Evolutionary conservation across 2,329 filamentous ascomycete species (phyloP).

Genomic region (Botrytis elliptica): DNA sequence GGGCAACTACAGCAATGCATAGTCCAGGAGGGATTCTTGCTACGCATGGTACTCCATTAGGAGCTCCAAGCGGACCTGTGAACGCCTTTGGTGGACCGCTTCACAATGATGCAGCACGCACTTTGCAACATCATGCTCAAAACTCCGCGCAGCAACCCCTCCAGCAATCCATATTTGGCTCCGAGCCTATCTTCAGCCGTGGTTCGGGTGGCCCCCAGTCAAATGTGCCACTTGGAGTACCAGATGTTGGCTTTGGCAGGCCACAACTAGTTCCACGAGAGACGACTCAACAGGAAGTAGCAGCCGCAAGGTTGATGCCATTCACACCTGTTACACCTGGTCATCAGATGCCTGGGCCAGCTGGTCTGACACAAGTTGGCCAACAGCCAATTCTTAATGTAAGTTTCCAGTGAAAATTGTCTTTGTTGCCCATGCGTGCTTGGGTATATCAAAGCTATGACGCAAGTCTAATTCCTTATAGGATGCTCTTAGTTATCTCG

Average conservation of each 20-base stretch:
- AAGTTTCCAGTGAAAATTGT: constrained; percentile 39
- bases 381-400: constrained; percentile 82
- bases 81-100: constrained; percentile 55
- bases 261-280: constrained; percentile 34
- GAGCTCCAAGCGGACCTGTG: constrained; percentile 39
- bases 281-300: constrained; percentile 45
- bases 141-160: constrained; percentile 45
- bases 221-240: constrained; percentile 54
- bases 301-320: constrained; percentile 62
- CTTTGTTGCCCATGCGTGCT: constrained; percentile 24
- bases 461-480: constrained; percentile 37
- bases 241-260: constrained; percentile 65
- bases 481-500: constrained; percentile 90
- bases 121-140: constrained; percentile 53
- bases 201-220: constrained; percentile 15
- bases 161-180: constrained; percentile 56
- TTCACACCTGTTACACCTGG: constrained; percentile 46
- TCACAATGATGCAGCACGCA: constrained; percentile 52
- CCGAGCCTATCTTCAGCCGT: constrained; percentile 44
- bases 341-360: constrained; percentile 39
- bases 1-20: constrained; percentile 79
- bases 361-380: constrained; percentile 64
- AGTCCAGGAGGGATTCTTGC: constrained; percentile 86
- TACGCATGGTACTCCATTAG: constrained; percentile 59
- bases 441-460: not conserved